These are phyloP conservation scores for Fusarium sp. DNA, from an alignment of 2,329 filamentous ascomycete species.

Conservation along the genomic window DNA sequence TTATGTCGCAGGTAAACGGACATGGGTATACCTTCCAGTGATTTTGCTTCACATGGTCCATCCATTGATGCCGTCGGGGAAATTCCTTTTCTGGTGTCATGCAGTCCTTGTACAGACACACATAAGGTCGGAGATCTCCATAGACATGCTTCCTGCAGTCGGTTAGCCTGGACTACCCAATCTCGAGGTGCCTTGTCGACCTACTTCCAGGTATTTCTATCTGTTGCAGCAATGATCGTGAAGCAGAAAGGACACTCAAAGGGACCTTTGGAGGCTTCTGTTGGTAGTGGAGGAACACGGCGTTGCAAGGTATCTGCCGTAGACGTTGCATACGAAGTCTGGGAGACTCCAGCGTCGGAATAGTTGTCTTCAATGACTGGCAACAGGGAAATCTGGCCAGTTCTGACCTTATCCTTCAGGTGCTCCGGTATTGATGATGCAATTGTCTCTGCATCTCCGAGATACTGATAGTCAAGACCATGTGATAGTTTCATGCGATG, in stretches of 20 bases:
- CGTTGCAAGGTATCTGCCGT: accelerated
- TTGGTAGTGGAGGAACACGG: accelerated
- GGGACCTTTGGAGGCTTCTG: background rate
- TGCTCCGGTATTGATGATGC: background rate
- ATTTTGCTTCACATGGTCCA: background rate
- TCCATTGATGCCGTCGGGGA: background rate
- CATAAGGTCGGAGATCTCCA: background rate
- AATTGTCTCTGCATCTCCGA: background rate
- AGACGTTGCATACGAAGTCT: slow-evolving; percentile 1
- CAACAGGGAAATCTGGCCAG: accelerated
- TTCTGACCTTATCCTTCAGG: accelerated
- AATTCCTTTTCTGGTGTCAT: background rate
- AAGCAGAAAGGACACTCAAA: slow-evolving; percentile 21
- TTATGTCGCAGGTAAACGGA: background rate
- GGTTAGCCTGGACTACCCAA: accelerated
- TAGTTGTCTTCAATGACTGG: accelerated
- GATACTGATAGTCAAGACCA: accelerated
- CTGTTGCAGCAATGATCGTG: background rate
- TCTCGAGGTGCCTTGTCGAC: too few species aligned
- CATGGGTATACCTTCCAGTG: slow-evolving; percentile 4
- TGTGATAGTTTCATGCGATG: background rate
- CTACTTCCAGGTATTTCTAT: background rate
- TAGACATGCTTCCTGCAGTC: background rate
- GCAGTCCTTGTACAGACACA: background rate
- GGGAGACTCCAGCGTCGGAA: background rate